Evolutionary conservation across 805 yeast species (phyloP), one percentile per base, ranked within the genome.

Genomic region (Huiozyma sinensis): DNA sequence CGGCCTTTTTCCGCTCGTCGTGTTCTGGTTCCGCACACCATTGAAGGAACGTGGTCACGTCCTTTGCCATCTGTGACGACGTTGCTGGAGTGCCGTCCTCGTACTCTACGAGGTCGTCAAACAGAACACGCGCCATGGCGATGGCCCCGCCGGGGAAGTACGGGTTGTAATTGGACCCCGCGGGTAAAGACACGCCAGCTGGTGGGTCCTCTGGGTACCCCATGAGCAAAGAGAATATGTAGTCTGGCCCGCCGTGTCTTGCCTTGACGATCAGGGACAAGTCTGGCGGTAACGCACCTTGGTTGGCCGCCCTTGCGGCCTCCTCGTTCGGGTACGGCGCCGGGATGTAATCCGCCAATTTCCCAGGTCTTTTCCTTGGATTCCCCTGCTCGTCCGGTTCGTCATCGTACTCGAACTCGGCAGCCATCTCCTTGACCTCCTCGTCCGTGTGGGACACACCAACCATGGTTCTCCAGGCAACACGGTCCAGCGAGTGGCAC

Each of bases 101-200:
- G 71, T 81, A 92, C 75, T 92, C 98, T 52, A 92, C 98, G 63
- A 92, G 76, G 54, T 86, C 98, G 65, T 92, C 98, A 58, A 89
- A 92, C 67, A 92, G 76, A 47, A 90, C 97, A 74, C 98, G 85
- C 65, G 86, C 97, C 98, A 92, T 92, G 57, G 96, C 98, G 73
- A 92, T 90, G 37, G 97, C 77, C 54, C 98, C 97, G 72, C 97
- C 97, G 67, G 98, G 97, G 95, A 92, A 92, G 77, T 92, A 92
- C 63, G 98, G 98, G 78, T 92, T 92, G 73, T 92, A 92, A 81
- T 92, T 92, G 50, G 95, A 69, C 52, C 98, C 98, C 50, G 86
- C 83, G 47, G 97, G 94, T 58, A 92, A 75, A 42, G 67, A 75
- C 48, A 86, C 96, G 74, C 98, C 98, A 31, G 96, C 97, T 56